These are phyloP conservation scores for Phytomonas sp. DNA, from an alignment of 208 protist species.

Conservation along the genomic window DNA sequence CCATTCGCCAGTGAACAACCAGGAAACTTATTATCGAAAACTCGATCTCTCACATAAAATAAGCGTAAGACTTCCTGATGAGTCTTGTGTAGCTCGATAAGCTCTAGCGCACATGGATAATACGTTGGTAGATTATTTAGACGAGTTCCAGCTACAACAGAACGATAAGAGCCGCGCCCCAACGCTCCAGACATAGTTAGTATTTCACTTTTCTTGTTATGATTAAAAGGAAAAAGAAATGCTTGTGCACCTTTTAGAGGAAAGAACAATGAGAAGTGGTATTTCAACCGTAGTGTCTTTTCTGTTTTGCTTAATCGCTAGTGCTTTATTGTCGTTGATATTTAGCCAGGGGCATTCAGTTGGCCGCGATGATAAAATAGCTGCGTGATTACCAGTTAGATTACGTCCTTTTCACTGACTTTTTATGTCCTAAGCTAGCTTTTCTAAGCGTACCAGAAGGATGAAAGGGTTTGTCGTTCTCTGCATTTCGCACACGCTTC, in stretches of 20 bases:
- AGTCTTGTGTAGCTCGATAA: conserved; percentile 71
- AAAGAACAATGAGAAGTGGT: neutral
- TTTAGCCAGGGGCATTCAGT: neutral
- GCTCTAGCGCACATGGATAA: conserved; percentile 64
- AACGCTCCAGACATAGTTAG: conserved; percentile 71
- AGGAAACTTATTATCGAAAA: conserved; percentile 90
- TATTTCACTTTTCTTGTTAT: conserved; percentile 3
- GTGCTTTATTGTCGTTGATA: neutral
- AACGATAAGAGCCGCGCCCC: conserved; percentile 74
- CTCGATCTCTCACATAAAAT: conserved; percentile 77
- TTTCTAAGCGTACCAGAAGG: conserved; percentile 72
- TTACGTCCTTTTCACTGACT: conserved; percentile 63
- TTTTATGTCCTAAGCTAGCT: conserved; percentile 53
- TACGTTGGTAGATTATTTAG: conserved; percentile 47
- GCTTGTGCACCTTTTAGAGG: neutral
- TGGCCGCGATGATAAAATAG: neutral
- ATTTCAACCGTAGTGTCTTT: neutral
- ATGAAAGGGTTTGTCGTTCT: conserved; percentile 17
- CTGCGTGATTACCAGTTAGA: neutral
- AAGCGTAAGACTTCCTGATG: conserved; percentile 60
- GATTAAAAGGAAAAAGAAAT: conserved; percentile 7
- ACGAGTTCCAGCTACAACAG: conserved; percentile 60
- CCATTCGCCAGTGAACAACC: conserved; percentile 68
- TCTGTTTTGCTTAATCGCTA: neutral
- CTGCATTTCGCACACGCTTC: conserved; percentile 42